Base-by-base conservation (phyloP, 108 stramenopile genomes). In the Epipyxis sp. region DNA sequence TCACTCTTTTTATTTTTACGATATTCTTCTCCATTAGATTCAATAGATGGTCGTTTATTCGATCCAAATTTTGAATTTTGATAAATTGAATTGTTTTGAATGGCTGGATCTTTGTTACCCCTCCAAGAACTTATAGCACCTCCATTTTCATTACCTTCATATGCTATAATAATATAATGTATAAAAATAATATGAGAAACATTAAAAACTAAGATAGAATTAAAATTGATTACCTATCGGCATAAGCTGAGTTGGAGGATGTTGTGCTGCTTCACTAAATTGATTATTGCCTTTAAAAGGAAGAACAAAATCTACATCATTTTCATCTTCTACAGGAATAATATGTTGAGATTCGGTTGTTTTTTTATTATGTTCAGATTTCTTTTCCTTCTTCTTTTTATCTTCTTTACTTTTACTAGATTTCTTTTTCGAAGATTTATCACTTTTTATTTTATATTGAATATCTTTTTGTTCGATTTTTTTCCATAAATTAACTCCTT, bases 401-500 rank as follows among this genome's bases (percentile, higher is more conserved):
- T 41, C 80, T 37, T 57, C 34, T 34, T 35, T 35, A 79, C 82
- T 54, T 42, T 69, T 81, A 16, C 59, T 62, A 44, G 59, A 42
- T 41, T 61, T 76, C 82, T 81, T 83, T 59, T 62, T 77, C 62
- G 74, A 3, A 54, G 77, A 59, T 80, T 59, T 25, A 59, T 25
- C 0, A 0, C 45, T 32, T 0, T 1, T 54, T 69, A 68, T 27
- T 46, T 54, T 59, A 25, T 59, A 27, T 40, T 41, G 34, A 13
- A 79, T 40, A 61, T 76, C 67, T 44, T 59, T 62, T 25, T 74
- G 20, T 42, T 71, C 72, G 27, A 42, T 13, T 6, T 46, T 57
- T 6, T 39, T 10, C 71, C 71, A 98, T 69, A 96, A 84, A 86
- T 98, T 94, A 59, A 93, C 90, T 44, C 97, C 97, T 69, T 88